Conservation (phyloP, 2,329 filamentous ascomycete species). For the Blastomyces parvus region DNA sequence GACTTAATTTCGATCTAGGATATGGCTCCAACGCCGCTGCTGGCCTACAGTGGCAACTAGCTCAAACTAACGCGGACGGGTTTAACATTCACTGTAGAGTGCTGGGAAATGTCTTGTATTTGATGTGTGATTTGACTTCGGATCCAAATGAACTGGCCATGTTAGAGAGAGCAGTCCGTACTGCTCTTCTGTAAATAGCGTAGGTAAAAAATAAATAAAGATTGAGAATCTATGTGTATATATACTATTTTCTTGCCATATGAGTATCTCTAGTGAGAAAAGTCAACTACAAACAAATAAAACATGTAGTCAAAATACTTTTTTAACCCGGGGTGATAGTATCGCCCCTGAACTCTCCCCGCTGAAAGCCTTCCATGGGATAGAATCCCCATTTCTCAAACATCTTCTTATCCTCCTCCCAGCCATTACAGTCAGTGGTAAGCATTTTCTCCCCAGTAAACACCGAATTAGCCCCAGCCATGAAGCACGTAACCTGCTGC, state of each 20-base stretch:
- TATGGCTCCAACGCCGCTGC: constrained; percentile 50
- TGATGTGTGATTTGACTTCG: constrained; percentile 50
- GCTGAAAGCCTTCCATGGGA: constrained; percentile 59
- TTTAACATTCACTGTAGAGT: constrained; percentile 50
- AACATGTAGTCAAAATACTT: neutral
- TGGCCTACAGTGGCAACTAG: constrained; percentile 43
- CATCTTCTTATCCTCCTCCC: constrained; percentile 78
- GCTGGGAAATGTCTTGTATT: constrained; percentile 51
- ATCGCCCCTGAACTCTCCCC: constrained; percentile 13
- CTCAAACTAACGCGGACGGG: constrained; percentile 29
- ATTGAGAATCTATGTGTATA: neutral
- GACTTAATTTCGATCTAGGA: constrained; percentile 26
- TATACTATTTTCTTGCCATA: neutral
- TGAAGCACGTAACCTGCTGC: constrained; percentile 81
- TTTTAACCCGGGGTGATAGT: neutral
- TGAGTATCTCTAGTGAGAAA: neutral
- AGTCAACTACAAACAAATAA: neutral
- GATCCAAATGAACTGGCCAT: constrained; percentile 32
- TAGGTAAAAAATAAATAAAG: neutral
- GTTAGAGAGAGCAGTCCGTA: constrained; percentile 34
- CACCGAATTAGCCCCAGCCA: constrained; percentile 86
- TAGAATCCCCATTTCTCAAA: constrained; percentile 73
- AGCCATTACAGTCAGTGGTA: constrained; percentile 82
- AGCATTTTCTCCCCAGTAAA: constrained; percentile 95
- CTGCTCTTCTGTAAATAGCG: constrained; percentile 22